A percentile compares a stretch with the other conserved stretches of the same genome.
phyloP scores from a whole-genome alignment of 164 flowering plant genomes.

The Vitis cinerea region DNA sequence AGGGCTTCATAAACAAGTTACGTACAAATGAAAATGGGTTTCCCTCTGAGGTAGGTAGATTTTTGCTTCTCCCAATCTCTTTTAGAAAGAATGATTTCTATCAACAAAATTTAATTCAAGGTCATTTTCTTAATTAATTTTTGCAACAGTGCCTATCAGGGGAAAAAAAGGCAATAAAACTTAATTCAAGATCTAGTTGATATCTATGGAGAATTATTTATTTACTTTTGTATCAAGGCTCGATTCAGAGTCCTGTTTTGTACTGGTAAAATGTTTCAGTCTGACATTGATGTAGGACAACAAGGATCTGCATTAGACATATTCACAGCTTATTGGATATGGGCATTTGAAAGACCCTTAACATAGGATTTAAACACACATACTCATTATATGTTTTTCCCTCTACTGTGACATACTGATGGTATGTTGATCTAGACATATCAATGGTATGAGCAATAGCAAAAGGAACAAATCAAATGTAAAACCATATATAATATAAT shows the following conservation, averaged over 20 bases:
- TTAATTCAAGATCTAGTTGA: too few relatives aligned
- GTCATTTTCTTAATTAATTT: background rate
- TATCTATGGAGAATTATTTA: too few relatives aligned
- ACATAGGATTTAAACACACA: background rate
- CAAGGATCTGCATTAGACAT: background rate
- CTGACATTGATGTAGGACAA: background rate
- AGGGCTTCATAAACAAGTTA: slow-evolving; percentile 46
- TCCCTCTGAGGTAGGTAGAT: slow-evolving; percentile 41
- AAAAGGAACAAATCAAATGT: background rate
- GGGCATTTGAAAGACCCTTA: background rate
- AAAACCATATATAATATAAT: background rate
- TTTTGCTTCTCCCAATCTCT: background rate
- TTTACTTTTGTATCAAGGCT: too few relatives aligned
- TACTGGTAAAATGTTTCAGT: too few relatives aligned
- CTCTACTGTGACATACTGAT: background rate
- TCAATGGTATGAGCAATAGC: background rate
- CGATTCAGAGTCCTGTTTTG: too few relatives aligned
- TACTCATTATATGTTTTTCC: background rate
- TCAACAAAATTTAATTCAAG: background rate
- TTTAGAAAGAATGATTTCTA: too few relatives aligned
- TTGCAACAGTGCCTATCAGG: background rate
- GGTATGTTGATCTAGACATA: background rate
- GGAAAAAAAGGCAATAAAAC: too few relatives aligned
- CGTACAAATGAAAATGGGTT: slow-evolving; percentile 60
- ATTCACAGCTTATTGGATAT: background rate